These are phyloP conservation scores for Penicillium manginii DNA, from an alignment of 495 filamentous ascomycete species.

Conservation along the genomic window DNA sequence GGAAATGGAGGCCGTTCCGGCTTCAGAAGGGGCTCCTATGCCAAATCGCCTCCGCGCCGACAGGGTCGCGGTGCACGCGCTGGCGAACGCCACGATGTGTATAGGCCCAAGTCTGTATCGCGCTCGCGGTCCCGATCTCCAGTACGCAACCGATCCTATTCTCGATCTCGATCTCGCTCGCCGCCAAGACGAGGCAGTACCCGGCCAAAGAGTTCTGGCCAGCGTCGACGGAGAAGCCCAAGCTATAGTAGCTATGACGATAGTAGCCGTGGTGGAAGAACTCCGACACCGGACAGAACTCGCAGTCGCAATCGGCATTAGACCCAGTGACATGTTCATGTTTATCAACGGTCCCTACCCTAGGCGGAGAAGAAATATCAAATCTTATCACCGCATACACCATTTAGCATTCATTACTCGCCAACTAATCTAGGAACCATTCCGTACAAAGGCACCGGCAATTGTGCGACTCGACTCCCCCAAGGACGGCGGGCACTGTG, in stretches of 20 bases:
- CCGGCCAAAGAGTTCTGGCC: slow-evolving; percentile 36
- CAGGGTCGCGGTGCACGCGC: slow-evolving; percentile 34
- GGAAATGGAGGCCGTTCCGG: slow-evolving; percentile 37
- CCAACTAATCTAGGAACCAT: no score
- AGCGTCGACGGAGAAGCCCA: slow-evolving; percentile 53
- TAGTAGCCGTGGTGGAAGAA: slow-evolving; percentile 51
- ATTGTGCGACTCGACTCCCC: no score
- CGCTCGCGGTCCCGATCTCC: slow-evolving; percentile 51
- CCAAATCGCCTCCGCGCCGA: slow-evolving; percentile 42
- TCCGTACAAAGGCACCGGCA: no score
- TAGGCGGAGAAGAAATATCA: neutral
- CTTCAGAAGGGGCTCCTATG: slow-evolving; percentile 38
- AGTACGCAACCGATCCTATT: slow-evolving; percentile 42
- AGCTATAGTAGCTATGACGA: slow-evolving; percentile 59
- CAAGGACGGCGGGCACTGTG: no score
- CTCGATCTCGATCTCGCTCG: slow-evolving; percentile 32
- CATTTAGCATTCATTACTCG: no score
- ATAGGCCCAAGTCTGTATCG: slow-evolving; percentile 51
- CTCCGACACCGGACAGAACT: slow-evolving; percentile 46
- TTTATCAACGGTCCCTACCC: neutral
- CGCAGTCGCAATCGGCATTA: slow-evolving; percentile 41
- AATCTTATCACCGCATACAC: no score
- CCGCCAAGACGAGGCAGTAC: slow-evolving; percentile 36
- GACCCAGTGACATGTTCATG: no score
- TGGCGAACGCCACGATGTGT: slow-evolving; percentile 52